Base-by-base conservation (phyloP, 2,329 filamentous ascomycete species). In the Drechmeria coniospora region DNA sequence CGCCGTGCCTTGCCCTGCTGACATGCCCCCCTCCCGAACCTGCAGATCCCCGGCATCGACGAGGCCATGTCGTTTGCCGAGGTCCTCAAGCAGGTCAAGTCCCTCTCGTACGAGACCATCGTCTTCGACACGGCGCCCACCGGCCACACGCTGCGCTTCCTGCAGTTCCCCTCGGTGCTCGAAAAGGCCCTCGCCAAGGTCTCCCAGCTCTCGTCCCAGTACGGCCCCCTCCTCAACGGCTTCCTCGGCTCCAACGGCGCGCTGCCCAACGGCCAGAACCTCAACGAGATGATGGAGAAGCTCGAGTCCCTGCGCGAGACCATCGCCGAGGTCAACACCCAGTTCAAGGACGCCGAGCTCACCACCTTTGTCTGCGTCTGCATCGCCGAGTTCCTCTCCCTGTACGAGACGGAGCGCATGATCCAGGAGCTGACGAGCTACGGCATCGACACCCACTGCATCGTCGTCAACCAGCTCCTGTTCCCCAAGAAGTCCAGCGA, bases 21-120 rank as follows among this genome's bases (percentile, higher is more conserved):
- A n/a, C n/a, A n/a, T n/a, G n/a, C 21, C 13, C 22, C 10, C 11
- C 17, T 21, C 20, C 13, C 16, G 15, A 10, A 10, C 10, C 16
- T 6, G 10, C 17, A 92, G 82, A 98, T 98, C 36, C 90, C 90
- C 12, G 90, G 90, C 58, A 92, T 98, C 36, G 90, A 98, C 52
- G 90, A 98, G 58, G 90, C 90, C 54, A 98, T 98, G 90, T 94
- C 86, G 32, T 98, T 98, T 50, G 90, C 90, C 52, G 90, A 98
- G 62, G 90, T 98, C 38, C 70, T 98, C 47, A 98, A 98, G 59
- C 90, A 98, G 59, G 90, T 98, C 61, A 95, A 95, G 61, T 92
- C 83, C 22, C 79, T 95, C 50, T 92, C 84, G 27, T 98, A 98
- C 69, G 90, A 95, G 56, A 83, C 87, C 47, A 95, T 98, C 60